Conservation (phyloP, 768 basidiomycete species). For the Termitomyces eurrhizus region DNA sequence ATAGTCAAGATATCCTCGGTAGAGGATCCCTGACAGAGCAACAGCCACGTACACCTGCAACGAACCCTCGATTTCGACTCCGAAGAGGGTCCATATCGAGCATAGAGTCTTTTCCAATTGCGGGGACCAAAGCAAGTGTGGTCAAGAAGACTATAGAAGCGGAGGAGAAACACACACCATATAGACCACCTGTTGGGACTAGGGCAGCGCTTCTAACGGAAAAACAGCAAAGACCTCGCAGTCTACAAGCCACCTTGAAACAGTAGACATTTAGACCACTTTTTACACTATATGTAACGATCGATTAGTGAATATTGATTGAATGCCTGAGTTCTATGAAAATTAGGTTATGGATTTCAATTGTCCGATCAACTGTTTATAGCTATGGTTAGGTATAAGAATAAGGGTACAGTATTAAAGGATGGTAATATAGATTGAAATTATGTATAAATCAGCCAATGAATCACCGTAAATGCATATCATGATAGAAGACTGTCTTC, state of each 20-base stretch:
- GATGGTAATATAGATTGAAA: constrained; percentile 7
- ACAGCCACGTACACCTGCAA: constrained; percentile 6
- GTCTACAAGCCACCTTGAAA: background rate
- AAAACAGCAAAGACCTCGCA: background rate
- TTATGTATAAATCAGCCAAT: constrained; percentile 6
- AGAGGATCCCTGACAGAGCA: background rate
- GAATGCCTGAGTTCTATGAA: background rate
- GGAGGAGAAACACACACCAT: constrained; percentile 30
- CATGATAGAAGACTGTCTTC: constrained; percentile 54
- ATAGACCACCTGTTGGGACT: constrained; percentile 31
- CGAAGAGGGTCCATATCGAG: constrained; percentile 18
- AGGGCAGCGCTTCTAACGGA: constrained; percentile 7
- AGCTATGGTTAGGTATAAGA: background rate
- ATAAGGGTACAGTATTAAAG: constrained; percentile 6
- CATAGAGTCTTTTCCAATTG: constrained; percentile 28
- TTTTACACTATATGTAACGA: background rate
- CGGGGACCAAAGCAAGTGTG: constrained; percentile 34
- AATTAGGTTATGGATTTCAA: background rate
- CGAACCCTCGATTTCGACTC: background rate
- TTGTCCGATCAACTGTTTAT: background rate
- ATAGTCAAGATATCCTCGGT: background rate
- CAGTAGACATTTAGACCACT: background rate
- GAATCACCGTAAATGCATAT: constrained; percentile 5
- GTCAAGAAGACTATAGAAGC: constrained; percentile 28
- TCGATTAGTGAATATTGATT: background rate